These are phyloP conservation scores for Fusarium sp. DNA, from an alignment of 2,329 filamentous ascomycete species.

Conservation along the genomic window DNA sequence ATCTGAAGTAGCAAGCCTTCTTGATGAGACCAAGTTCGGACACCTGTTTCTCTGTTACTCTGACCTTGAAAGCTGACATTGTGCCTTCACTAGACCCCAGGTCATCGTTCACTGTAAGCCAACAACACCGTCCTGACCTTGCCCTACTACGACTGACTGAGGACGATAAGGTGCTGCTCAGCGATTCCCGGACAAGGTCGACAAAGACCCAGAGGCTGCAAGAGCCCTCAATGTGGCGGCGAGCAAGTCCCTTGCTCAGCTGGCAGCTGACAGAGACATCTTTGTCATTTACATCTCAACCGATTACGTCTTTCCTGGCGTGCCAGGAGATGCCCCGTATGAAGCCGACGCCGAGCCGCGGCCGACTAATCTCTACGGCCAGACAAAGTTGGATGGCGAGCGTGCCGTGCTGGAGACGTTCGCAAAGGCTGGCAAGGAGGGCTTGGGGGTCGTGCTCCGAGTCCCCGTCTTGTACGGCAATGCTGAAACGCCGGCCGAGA, in stretches of 20 bases:
- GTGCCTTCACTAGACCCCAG: slow-evolving; percentile 66
- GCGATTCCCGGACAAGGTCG: slow-evolving; percentile 87
- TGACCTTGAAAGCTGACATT: background rate
- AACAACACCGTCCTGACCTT: background rate
- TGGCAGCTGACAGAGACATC: slow-evolving; percentile 71
- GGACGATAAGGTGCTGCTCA: slow-evolving; percentile 77
- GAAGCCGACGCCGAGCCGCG: slow-evolving; percentile 70
- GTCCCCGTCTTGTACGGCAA: slow-evolving; percentile 88
- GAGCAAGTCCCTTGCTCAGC: slow-evolving; percentile 72
- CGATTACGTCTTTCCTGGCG: slow-evolving; percentile 83
- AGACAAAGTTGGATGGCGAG: slow-evolving; percentile 72
- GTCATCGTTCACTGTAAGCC: slow-evolving; percentile 84
- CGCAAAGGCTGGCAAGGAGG: slow-evolving; percentile 59
- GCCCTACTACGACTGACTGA: slow-evolving; percentile 29
- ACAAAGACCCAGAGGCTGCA: slow-evolving; percentile 81
- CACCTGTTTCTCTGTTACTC: background rate
- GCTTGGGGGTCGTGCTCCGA: slow-evolving; percentile 76
- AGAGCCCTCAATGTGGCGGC: slow-evolving; percentile 80
- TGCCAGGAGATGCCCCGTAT: slow-evolving; percentile 86
- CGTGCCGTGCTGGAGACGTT: slow-evolving; percentile 74
- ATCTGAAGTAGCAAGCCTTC: slow-evolving; percentile 60
- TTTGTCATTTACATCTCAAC: slow-evolving; percentile 84
- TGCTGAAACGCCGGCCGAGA: slow-evolving; percentile 78
- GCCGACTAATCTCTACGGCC: slow-evolving; percentile 81
- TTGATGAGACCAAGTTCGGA: slow-evolving; percentile 67